Evolutionary conservation across 345 rosid species (phyloP).

Genomic region (Aurinia saxatilis): DNA sequence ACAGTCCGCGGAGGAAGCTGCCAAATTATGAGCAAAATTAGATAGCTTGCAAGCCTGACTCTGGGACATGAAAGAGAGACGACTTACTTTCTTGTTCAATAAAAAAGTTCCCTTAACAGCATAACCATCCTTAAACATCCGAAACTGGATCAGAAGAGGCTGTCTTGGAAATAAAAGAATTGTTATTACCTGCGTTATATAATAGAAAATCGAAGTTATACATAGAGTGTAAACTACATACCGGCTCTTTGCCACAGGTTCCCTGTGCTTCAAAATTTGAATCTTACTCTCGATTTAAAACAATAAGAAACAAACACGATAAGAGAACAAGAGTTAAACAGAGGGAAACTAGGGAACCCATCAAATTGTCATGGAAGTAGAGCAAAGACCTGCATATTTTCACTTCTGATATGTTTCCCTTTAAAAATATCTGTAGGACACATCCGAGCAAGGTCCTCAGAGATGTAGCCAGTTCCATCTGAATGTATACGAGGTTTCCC

Average conservation of each 20-base stretch:
- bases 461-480: constrained; percentile 88
- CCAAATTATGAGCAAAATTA: constrained; percentile 4
- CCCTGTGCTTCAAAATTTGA: constrained; percentile 3
- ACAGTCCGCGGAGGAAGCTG: constrained; percentile 45
- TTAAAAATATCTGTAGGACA: constrained; percentile 40
- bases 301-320: background rate
- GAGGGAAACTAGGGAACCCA: constrained; percentile 1
- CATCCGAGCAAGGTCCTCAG: constrained; percentile 65
- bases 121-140: constrained; percentile 48
- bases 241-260: constrained; percentile 20
- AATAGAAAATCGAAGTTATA: background rate
- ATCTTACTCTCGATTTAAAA: constrained; percentile 4
- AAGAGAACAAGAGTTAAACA: background rate
- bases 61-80: background rate
- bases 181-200: background rate
- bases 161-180: constrained; percentile 13
- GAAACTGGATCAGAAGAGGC: constrained; percentile 73
- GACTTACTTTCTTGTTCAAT: constrained; percentile 44
- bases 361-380: background rate
- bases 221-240: background rate
- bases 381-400: constrained; percentile 7
- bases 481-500: constrained; percentile 43
- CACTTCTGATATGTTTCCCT: constrained; percentile 22
- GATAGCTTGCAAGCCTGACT: background rate
- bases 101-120: constrained; percentile 70